Base-by-base conservation (phyloP, 1,139 yeast species). In the Pichia sp. region DNA sequence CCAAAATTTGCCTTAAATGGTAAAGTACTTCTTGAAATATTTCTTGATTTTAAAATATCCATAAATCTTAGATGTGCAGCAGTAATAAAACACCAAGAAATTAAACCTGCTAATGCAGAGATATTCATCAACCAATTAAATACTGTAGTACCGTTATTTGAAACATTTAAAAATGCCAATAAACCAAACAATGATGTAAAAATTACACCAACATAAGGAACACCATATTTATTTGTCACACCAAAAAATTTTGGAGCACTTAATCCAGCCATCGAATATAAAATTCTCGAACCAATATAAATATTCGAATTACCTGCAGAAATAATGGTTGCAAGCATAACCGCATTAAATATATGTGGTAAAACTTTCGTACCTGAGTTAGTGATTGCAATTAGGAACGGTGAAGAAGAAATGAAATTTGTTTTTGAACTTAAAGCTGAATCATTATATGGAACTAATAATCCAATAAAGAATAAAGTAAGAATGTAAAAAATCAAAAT, bases 281-380 rank as follows among this genome's bases (percentile, higher is more conserved):
- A 67, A 49, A 84, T 75, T 70, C 95, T 77, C 3, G 95, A 85
- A 42, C 90, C 90, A 61, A 85, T 80, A 68, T 87, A 87, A 48
- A 87, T 76, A 65, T 84, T 83, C n/a, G 91, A 83, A 70, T 86
- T 87, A 62, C 86, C 95, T 28, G 95, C 95, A 11, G 91, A 84
- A 50, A 84, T 73, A 58, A 86, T 80, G 30, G 95, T 83, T 39
- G 77, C 63, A 47, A 85, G 69, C 58, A 87, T 82, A 46, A 86
- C 85, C 27, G 87, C 95, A 66, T 86, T 87, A 73, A 87, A 83
- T 53, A 86, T 83, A 61, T 82, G 79, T 47, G 89, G 87, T 55
- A 85, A 68, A 22, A 80, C 75, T 62, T 77, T 72, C 55, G 93
- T 87, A 46, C 93, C 91, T 3, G 87, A 79, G 67, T 83, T 83